A percentile compares a stretch with the other conserved stretches of the same genome.
phyloP scores from a whole-genome alignment of 306 rosid genomes.

The Inga oerstediana region DNA sequence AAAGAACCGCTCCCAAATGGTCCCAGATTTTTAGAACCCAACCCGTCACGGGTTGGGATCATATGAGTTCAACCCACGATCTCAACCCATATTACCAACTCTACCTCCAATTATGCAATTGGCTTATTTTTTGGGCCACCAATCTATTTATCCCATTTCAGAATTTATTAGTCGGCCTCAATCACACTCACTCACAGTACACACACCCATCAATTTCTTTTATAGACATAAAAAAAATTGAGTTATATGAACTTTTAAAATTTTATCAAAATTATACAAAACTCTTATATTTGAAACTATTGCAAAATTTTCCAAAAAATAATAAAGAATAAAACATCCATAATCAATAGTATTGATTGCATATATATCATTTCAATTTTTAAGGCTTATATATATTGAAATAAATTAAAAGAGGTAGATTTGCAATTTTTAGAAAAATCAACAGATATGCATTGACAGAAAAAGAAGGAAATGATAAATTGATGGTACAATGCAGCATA shows the following conservation, averaged over 20 bases:
- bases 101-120: not conserved
- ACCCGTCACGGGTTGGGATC: too few species aligned
- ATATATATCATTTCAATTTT: too few species aligned
- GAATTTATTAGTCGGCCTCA: not conserved
- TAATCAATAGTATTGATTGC: too few species aligned
- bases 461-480: not conserved
- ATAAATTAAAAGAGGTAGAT: too few species aligned
- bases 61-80: too few species aligned
- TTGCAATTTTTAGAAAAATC: not conserved
- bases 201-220: not conserved
- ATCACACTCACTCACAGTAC: not conserved
- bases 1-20: too few species aligned
- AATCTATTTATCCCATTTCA: not conserved
- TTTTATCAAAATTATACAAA: not conserved
- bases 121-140: not conserved
- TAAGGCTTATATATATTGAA: too few species aligned
- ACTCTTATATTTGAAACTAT: not conserved
- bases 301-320: not conserved
- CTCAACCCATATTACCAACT: too few species aligned
- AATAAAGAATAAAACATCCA: too few species aligned
- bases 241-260: not conserved
- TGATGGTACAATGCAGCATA: not conserved
- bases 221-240: not conserved
- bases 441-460: not conserved
- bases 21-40: too few species aligned